Evolutionary conservation across 2,329 filamentous ascomycete species (phyloP).

Genomic region (Neofusicoccum umdonicola): DNA sequence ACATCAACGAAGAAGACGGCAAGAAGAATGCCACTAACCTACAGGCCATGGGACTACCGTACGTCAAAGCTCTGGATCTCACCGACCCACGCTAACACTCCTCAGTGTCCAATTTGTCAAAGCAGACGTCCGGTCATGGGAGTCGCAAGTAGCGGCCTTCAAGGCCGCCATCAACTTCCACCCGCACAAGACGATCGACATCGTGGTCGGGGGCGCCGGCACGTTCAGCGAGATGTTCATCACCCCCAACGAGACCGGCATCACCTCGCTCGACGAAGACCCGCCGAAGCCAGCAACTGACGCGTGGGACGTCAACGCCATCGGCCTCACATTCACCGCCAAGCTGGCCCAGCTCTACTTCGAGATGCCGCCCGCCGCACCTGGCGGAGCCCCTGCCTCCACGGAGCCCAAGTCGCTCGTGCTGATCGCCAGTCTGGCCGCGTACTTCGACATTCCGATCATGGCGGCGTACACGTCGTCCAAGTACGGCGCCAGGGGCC

Average conservation of each 20-base stretch:
- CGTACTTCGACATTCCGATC: slow-evolving; percentile 26
- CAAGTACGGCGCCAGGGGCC: slow-evolving; percentile 29
- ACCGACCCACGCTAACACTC: neutral
- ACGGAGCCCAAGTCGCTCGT: slow-evolving; percentile 22
- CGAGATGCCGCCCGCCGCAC: slow-evolving; percentile 19
- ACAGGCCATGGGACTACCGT: slow-evolving; percentile 19
- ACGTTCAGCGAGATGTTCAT: slow-evolving; percentile 27
- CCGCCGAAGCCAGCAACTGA: slow-evolving; percentile 24
- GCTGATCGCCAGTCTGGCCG: slow-evolving; percentile 26
- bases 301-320: slow-evolving; percentile 25
- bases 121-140: slow-evolving; percentile 32
- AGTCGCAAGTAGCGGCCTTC: slow-evolving; percentile 30
- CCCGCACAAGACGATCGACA: slow-evolving; percentile 27
- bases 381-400: slow-evolving; percentile 3
- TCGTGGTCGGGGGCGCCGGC: slow-evolving; percentile 33
- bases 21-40: slow-evolving; percentile 19
- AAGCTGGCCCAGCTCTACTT: slow-evolving; percentile 30
- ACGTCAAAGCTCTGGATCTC: neutral
- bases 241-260: slow-evolving; percentile 18
- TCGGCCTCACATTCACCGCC: slow-evolving; percentile 26
- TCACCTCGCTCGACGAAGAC: slow-evolving; percentile 18
- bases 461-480: slow-evolving; percentile 28
- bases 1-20: slow-evolving; percentile 23
- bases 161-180: slow-evolving; percentile 29
- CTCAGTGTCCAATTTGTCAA: slow-evolving; percentile 29